A percentile compares a stretch with the other conserved stretches of the same genome.
Conservation (phyloP, 768 basidiomycete genomes). For the Lactarius vividus region DNA sequence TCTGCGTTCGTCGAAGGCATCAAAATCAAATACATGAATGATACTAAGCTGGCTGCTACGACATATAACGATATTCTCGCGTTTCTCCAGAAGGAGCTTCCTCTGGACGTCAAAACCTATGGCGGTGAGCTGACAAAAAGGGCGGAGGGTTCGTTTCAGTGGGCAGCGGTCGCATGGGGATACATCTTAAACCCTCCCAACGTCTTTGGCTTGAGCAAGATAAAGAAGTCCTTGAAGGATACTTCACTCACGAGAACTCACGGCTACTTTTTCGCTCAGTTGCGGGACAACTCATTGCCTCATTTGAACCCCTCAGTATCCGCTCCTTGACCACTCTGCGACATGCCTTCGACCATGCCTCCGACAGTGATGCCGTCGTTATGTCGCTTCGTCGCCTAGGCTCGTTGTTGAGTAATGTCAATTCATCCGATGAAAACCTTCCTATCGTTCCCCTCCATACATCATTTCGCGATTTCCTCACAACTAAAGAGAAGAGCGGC, state of each 20-base stretch:
- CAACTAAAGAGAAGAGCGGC: not conserved
- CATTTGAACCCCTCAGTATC: not conserved
- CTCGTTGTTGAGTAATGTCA: constrained; percentile 5
- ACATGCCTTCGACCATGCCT: not conserved
- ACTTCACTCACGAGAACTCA: no score
- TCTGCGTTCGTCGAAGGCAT: not conserved
- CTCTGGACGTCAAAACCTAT: not conserved
- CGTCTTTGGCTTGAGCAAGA: no score
- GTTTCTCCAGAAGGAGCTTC: not conserved
- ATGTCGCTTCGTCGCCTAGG: not conserved
- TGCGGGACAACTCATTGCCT: not conserved
- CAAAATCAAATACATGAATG: not conserved
- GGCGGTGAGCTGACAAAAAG: not conserved
- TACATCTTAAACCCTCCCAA: not conserved
- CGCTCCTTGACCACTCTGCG: not conserved
- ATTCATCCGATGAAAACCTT: not conserved
- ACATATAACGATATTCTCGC: not conserved
- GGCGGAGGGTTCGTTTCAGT: not conserved
- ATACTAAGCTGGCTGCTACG: not conserved
- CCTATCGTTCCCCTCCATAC: not conserved
- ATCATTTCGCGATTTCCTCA: constrained; percentile 3
- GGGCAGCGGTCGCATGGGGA: not conserved
- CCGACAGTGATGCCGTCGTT: not conserved
- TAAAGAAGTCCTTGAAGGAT: no score
- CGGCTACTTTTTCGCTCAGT: not conserved